Evolutionary conservation across 208 protist genomes (phyloP).

Genomic region (Histomonas meleagridis): DNA sequence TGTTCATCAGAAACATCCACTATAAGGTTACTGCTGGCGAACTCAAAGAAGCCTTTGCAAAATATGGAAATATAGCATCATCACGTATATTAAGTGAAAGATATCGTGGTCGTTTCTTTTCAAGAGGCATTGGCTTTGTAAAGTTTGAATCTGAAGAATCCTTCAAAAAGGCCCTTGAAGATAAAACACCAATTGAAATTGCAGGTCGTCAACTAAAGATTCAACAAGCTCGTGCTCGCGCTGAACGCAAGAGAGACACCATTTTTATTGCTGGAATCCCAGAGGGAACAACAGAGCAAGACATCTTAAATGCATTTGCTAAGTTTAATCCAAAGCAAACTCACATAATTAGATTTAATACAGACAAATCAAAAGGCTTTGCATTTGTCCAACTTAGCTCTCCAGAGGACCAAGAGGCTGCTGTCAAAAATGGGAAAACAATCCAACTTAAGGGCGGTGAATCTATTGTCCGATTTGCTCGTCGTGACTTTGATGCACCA

Average conservation of each 20-base stretch:
- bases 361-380: too few relatives aligned
- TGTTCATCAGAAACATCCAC: too few relatives aligned
- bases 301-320: neutral
- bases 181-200: neutral
- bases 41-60: neutral
- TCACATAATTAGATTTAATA: too few relatives aligned
- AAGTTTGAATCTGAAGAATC: neutral
- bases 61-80: neutral
- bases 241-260: neutral
- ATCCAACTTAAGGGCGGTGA: too few relatives aligned
- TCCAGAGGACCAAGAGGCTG: too few relatives aligned
- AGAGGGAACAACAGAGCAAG: neutral
- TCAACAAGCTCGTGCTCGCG: neutral
- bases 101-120: neutral
- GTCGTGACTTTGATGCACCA: too few relatives aligned
- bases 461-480: too few relatives aligned
- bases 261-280: neutral
- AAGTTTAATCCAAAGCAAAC: neutral
- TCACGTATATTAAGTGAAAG: neutral
- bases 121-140: constrained; percentile 6
- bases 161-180: neutral
- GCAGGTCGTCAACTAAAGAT: neutral
- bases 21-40: too few relatives aligned
- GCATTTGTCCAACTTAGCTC: too few relatives aligned
- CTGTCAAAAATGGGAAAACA: too few relatives aligned